Base-by-base conservation (phyloP, 2,329 filamentous ascomycete species). In the Fonsecaea pugnacius region DNA sequence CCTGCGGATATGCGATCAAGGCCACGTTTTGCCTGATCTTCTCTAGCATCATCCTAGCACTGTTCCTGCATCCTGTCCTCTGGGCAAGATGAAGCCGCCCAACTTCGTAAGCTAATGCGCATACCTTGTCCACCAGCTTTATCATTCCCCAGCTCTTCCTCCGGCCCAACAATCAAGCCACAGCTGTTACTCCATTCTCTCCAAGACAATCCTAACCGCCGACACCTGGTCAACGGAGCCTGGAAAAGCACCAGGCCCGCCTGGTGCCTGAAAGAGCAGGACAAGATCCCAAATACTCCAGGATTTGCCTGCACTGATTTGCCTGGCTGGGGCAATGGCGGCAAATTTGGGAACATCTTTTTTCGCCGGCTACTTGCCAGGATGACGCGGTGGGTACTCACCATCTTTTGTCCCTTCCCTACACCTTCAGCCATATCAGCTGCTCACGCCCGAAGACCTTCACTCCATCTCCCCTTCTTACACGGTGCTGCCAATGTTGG, bases 341-440 rank as follows among this genome's bases (percentile, higher is more conserved):
- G 63, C 53, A 65, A 58, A 38, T 36, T 52, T 62, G 35, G 55
- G 43, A 24, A 43, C 18, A 35, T 58, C 33, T 63, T 30, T 38
- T 21, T 24, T 65, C 57, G 62, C 65, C 63, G 60, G 56, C 33
- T 56, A 21, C 30, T 53, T 57, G 59, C 10, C 59, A 46, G 38
- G 60, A 63, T 63, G 63, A 61, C 57, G 54, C 30, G 60, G 60
- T 60, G 58, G 61, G 64, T 35, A 50, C 62, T 54, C 14, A 33
- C n/a, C 38, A 18, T 7, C 46, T 16, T 24, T 1, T 35, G 46
- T 16, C 5, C 38, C 40, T 56, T 61, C 40, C 40, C 40, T 38
- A 38, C 36, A 33, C 58, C 52, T 33, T 18, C 50, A 51, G 36
- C 58, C 48, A 63, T 51, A 67, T 65, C 65, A 67, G 58, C 62